phyloP scores from a whole-genome alignment of 2,329 filamentous ascomycete species.

The Scolecobasidium constrictum region DNA sequence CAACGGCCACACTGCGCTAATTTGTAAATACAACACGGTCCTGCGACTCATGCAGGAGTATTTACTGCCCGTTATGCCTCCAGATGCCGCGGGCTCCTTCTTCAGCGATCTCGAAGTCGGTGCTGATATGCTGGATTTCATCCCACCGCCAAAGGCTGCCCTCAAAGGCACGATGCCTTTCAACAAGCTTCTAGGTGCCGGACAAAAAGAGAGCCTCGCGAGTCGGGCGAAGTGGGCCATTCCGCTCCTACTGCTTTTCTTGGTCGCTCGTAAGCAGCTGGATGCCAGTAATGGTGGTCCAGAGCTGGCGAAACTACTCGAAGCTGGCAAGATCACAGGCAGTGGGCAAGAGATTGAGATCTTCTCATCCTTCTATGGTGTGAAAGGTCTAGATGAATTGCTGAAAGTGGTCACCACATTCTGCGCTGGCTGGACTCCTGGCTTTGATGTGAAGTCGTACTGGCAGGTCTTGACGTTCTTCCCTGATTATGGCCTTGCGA shows the following conservation, averaged over 20 bases:
- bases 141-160: not conserved
- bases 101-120: not conserved
- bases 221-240: constrained; percentile 4
- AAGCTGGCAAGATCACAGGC: not conserved
- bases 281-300: not conserved
- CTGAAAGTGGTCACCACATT: constrained; percentile 1
- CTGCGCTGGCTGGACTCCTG: constrained; percentile 7
- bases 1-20: not conserved
- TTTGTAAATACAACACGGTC: not conserved
- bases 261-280: not conserved
- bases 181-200: constrained; percentile 18
- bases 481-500: constrained; percentile 17
- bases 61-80: not conserved
- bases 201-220: constrained; percentile 17
- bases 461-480: constrained; percentile 17
- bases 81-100: not conserved
- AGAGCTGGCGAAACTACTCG: not conserved
- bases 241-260: constrained; percentile 8
- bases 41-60: not conserved
- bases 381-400: constrained; percentile 3
- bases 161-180: constrained; percentile 17
- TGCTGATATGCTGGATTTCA: not conserved
- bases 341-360: not conserved
- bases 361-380: not conserved
- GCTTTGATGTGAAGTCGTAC: constrained; percentile 3